These are phyloP conservation scores for Mariannaea elegans DNA, from an alignment of 2,329 filamentous ascomycete genomes.

Conservation along the genomic window DNA sequence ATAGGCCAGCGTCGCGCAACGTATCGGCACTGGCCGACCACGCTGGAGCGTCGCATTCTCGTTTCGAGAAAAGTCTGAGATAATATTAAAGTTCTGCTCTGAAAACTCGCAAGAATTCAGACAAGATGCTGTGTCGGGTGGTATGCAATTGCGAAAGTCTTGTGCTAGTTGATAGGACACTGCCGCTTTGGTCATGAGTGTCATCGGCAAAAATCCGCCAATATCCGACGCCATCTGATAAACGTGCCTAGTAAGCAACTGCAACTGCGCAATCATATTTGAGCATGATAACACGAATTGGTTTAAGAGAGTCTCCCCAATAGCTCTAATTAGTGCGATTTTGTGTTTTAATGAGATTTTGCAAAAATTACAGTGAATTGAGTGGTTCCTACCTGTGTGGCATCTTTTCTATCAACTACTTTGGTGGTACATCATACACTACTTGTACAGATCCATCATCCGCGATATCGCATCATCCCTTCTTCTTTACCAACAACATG, in stretches of 20 bases:
- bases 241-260: slow-evolving; percentile 24
- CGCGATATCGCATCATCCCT: slow-evolving; percentile 28
- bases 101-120: neutral
- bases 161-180: neutral
- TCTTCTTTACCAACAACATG: slow-evolving; percentile 6
- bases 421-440: slow-evolving; percentile 36
- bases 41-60: slow-evolving; percentile 38
- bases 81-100: neutral
- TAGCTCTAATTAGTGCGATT: too few relatives aligned
- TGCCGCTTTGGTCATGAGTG: slow-evolving; percentile 18
- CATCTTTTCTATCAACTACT: slow-evolving; percentile 36
- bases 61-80: neutral
- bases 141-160: neutral
- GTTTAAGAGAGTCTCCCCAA: too few relatives aligned
- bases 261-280: slow-evolving; percentile 1
- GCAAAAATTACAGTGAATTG: slow-evolving; percentile 38
- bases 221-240: slow-evolving; percentile 28
- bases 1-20: slow-evolving; percentile 33
- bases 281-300: neutral
- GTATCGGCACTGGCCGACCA: slow-evolving; percentile 38
- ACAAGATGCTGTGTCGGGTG: slow-evolving; percentile 1
- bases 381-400: slow-evolving; percentile 37
- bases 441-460: slow-evolving; percentile 37
- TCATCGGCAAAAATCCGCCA: slow-evolving; percentile 37
- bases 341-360: too few relatives aligned